Evolutionary conservation across 306 rosid species (phyloP), one percentile per base, ranked within the genome.

Genomic region (Acacia confusa): DNA sequence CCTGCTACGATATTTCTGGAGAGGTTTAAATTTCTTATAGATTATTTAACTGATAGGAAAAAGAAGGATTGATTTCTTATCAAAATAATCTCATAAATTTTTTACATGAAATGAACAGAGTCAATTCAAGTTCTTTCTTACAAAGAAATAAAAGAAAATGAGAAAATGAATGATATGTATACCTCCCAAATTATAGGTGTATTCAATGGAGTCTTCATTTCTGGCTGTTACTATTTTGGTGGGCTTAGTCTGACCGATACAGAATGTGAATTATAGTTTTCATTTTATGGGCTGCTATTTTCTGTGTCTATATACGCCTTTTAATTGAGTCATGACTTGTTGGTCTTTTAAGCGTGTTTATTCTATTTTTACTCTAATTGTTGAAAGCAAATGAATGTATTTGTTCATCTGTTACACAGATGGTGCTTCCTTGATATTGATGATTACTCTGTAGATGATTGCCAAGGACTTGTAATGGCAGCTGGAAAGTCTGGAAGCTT

Each of bases 391-490:
- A 76, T 73, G 65, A 82, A 79, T 74, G 52, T 81, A 43, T 83
- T 73, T 43, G 74, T 10, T 78, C 55, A 16, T 76, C 34, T 76
- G 81, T 85, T 77, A 72, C 41, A 60, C 90, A 93, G 99, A 82
- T 90, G 88, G 91, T 87, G 92, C 85, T 77, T 86, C 74, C 81
- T 86, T 70, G 91, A 90, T 79, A 81, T 82, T 36, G 90, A 93
- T 84, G 92, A 89, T 27, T 76, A 86, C 84, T 81, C 95, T 76
- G 79, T 83, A 68, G 95, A 91, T 74, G 94, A 91, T 86, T 89
- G 85, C 77, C 88, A 88, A 81, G 82, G 81, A 84, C 87, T 92
- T 45, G 78, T 88, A 85, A 89, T 92, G 97, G 88, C 92, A 44
- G 91, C 92, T 67, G 91, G 88, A 79, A 94, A 81, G 79, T 87